Conservation (phyloP, 306 rosid species). For the Rubus idaeus region DNA sequence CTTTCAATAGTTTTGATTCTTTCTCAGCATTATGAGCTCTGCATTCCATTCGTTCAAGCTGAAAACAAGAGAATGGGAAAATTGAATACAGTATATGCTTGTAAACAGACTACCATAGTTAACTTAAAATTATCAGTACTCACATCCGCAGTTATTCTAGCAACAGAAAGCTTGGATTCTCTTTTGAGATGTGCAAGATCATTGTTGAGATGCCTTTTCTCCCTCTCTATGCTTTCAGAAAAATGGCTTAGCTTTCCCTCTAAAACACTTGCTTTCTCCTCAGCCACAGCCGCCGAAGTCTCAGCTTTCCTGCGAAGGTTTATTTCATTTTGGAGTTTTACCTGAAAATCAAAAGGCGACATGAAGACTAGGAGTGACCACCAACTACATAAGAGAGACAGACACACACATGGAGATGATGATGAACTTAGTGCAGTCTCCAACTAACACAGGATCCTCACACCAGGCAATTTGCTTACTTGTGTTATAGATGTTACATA, state of each 20-base stretch:
- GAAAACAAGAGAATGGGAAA: conserved; percentile 29
- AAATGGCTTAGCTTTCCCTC: conserved; percentile 59
- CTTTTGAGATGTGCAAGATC: conserved; percentile 59
- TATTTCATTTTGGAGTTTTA: conserved; percentile 66
- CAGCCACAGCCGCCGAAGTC: conserved; percentile 58
- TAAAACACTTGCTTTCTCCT: conserved; percentile 58
- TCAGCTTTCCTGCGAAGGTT: conserved; percentile 72
- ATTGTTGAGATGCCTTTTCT: conserved; percentile 48
- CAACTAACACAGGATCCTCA: not conserved
- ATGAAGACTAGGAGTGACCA: not conserved
- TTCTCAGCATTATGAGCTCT: conserved; percentile 74
- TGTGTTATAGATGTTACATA: not conserved
- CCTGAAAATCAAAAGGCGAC: conserved; percentile 42
- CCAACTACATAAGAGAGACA: not conserved
- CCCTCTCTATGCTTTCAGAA: conserved; percentile 63
- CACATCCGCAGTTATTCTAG: conserved; percentile 68
- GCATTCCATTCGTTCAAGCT: conserved; percentile 80
- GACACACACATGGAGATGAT: not conserved
- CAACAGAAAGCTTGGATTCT: conserved; percentile 69
- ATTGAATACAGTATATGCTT: conserved; percentile 16
- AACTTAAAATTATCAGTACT: conserved; percentile 31
- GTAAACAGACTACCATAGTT: conserved; percentile 3
- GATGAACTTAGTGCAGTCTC: not conserved
- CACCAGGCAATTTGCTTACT: not conserved
- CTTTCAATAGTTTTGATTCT: conserved; percentile 65